Evolutionary conservation across 2,329 filamentous ascomycete species (phyloP).

Genomic region (Zymoseptoria tritici): DNA sequence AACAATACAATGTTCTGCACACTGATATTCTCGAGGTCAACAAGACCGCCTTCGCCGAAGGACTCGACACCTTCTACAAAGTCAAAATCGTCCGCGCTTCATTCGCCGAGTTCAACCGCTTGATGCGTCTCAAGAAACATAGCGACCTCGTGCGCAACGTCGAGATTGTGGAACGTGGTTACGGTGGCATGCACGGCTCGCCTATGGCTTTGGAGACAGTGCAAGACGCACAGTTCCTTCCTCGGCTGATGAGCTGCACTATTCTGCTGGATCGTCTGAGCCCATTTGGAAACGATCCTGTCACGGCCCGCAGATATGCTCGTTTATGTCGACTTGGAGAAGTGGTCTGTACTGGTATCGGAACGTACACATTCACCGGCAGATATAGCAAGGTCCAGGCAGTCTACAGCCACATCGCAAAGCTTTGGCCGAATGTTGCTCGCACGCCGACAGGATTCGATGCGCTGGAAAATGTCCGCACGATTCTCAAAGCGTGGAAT

Average conservation of each 20-base stretch:
- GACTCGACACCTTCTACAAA: constrained; percentile 7
- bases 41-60: constrained; percentile 6
- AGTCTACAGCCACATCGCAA: constrained; percentile 3
- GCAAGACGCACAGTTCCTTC: background rate
- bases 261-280: constrained; percentile 1
- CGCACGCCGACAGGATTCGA: constrained; percentile 3
- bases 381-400: constrained; percentile 1
- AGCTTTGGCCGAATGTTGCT: constrained; percentile 8
- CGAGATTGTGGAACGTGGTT: constrained; percentile 1
- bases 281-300: background rate
- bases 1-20: background rate
- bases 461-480: background rate
- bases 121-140: background rate
- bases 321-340: background rate
- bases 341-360: constrained; percentile 1
- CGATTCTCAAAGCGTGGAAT: background rate
- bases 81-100: constrained; percentile 4
- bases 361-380: constrained; percentile 1
- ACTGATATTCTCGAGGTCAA: constrained; percentile 6
- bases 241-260: constrained; percentile 1
- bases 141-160: background rate
- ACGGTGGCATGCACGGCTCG: background rate
- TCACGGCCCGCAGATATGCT: background rate
- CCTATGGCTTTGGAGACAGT: background rate
- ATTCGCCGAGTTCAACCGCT: background rate